phyloP scores from a whole-genome alignment of 2,329 filamentous ascomycete species.

The Celoporthe dispersa region DNA sequence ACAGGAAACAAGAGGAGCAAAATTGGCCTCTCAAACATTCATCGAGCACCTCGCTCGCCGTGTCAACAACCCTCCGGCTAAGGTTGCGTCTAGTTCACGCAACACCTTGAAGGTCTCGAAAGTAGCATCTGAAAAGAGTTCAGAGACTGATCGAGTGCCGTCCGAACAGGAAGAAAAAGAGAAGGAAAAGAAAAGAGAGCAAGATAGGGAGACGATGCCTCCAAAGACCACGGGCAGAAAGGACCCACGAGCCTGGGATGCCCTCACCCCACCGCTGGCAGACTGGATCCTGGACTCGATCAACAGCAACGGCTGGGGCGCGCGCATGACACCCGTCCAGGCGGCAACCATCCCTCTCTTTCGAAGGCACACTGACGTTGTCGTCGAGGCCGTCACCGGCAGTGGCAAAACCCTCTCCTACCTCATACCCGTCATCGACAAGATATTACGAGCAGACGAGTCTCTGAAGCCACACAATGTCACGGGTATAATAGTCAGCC shows the following conservation, averaged over 20 bases:
- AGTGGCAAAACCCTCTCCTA: slow-evolving; percentile 91
- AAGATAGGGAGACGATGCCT: slow-evolving; percentile 36
- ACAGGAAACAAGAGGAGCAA: too few relatives aligned
- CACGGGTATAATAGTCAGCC: slow-evolving; percentile 88
- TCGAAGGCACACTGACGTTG: slow-evolving; percentile 87
- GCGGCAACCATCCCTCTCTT: slow-evolving; percentile 88
- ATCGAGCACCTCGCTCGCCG: neutral
- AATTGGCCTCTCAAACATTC: slow-evolving; percentile 2
- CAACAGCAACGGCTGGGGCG: slow-evolving; percentile 70
- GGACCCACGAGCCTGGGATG: slow-evolving; percentile 65
- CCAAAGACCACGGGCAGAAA: slow-evolving; percentile 43
- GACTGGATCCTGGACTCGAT: slow-evolving; percentile 88
- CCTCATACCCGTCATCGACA: slow-evolving; percentile 77
- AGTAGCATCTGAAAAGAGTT: neutral
- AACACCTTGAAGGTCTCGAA: too few relatives aligned
- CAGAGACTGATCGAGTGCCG: neutral
- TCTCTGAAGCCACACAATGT: slow-evolving; percentile 89
- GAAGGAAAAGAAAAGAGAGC: neutral
- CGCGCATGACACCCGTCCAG: slow-evolving; percentile 91
- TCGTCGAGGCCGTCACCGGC: slow-evolving; percentile 89
- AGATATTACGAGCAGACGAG: slow-evolving; percentile 77
- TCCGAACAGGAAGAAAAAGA: neutral
- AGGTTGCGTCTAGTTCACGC: neutral
- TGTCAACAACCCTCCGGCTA: neutral
- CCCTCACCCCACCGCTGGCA: slow-evolving; percentile 70